Percentiles rank a stretch among this genome's conserved stretches.
Evolutionary conservation across 2,329 filamentous ascomycete genomes (phyloP).

Genomic region (Passalora sequoiae): DNA sequence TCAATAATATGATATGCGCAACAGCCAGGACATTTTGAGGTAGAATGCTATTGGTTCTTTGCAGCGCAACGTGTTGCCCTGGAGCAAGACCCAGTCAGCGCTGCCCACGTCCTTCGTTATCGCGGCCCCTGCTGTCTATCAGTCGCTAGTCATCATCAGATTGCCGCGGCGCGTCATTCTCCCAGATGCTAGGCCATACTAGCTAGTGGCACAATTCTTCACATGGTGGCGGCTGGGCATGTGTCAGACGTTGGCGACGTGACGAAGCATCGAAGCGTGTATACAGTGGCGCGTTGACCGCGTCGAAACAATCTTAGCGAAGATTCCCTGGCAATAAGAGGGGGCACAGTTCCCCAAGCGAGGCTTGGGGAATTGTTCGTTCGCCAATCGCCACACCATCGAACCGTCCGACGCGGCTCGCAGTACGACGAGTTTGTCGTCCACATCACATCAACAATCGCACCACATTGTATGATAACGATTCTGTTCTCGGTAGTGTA

Average conservation of each 20-base stretch:
- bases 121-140: background rate
- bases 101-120: background rate
- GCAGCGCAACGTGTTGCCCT: background rate
- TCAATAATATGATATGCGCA: background rate
- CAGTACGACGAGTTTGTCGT: background rate
- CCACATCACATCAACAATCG: no score
- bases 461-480: no score
- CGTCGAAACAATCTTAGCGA: no score
- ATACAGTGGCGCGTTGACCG: no score
- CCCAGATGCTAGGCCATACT: background rate
- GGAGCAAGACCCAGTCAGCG: no score
- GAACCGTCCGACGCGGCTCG: background rate
- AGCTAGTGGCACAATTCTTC: background rate
- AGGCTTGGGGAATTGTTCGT: slow-evolving; percentile 2
- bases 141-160: background rate
- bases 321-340: no score
- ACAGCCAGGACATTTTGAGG: background rate
- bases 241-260: background rate
- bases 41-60: background rate
- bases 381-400: background rate
- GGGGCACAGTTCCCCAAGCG: slow-evolving; percentile 2
- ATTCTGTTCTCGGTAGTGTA: background rate
- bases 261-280: background rate
- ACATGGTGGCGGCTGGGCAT: background rate
- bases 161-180: background rate